Evolutionary conservation across 2,329 filamentous ascomycete species (phyloP).

Genomic region (Amauroascus verrucosus): DNA sequence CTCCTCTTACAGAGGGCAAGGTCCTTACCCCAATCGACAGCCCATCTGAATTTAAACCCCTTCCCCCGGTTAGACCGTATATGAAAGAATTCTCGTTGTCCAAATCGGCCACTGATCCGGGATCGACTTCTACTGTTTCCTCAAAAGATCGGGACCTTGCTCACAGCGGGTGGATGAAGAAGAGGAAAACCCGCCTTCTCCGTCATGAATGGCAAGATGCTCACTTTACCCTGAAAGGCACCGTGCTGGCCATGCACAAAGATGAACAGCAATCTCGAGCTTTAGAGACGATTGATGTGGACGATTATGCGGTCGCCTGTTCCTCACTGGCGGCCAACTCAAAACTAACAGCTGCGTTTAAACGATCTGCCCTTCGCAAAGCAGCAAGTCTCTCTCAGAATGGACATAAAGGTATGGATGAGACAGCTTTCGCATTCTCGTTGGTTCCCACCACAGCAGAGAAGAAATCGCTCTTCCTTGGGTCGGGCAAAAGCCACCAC

Average conservation of each 20-base stretch:
- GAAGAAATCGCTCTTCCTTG: slow-evolving; percentile 24
- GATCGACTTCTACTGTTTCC: slow-evolving; percentile 20
- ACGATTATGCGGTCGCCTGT: slow-evolving; percentile 32
- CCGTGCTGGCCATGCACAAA: slow-evolving; percentile 43
- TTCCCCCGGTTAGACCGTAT: background rate
- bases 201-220: slow-evolving; percentile 90
- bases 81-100: background rate
- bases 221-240: slow-evolving; percentile 75
- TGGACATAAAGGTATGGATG: slow-evolving; percentile 16
- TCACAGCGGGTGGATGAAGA: slow-evolving; percentile 85
- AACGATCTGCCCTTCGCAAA: slow-evolving; percentile 38
- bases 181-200: slow-evolving; percentile 79
- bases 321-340: slow-evolving; percentile 55
- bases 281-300: slow-evolving; percentile 30
- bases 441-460: slow-evolving; percentile 37
- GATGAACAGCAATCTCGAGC: slow-evolving; percentile 24
- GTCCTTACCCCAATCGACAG: slow-evolving; percentile 25
- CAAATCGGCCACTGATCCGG: background rate
- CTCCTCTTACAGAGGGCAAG: slow-evolving; percentile 23
- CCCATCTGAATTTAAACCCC: slow-evolving; percentile 22
- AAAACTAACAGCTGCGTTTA: slow-evolving; percentile 82
- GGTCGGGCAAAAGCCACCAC: slow-evolving; percentile 71
- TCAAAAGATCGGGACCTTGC: slow-evolving; percentile 42
- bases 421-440: slow-evolving; percentile 34
- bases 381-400: slow-evolving; percentile 14